These are phyloP conservation scores for Quercus phellos DNA, from an alignment of 331 rosid species.

Conservation along the genomic window DNA sequence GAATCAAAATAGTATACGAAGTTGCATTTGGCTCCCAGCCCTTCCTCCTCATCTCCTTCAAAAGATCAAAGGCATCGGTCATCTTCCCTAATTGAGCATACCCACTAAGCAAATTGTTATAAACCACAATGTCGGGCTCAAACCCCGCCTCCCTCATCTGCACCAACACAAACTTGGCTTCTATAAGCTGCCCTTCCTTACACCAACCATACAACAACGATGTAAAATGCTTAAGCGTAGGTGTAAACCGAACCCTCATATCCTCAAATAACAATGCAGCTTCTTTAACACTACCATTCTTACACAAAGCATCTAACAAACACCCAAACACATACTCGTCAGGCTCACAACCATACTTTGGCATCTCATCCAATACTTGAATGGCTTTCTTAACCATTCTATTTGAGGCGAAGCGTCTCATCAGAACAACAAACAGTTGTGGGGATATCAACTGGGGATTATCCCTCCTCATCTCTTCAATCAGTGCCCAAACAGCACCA, in stretches of 20 bases:
- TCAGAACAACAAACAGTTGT: conserved; percentile 58
- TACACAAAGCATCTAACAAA: conserved; percentile 79
- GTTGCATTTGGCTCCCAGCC: conserved; percentile 61
- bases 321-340: conserved; percentile 85
- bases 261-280: conserved; percentile 80
- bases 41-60: conserved; percentile 66
- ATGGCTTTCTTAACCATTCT: conserved; percentile 84
- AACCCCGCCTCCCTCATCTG: conserved; percentile 73
- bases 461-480: conserved; percentile 75
- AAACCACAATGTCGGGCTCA: conserved; percentile 75
- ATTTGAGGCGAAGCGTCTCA: conserved; percentile 75
- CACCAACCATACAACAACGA: conserved; percentile 93
- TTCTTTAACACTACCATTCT: conserved; percentile 70
- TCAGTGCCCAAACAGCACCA: conserved; percentile 77
- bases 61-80: conserved; percentile 72
- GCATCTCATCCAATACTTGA: conserved; percentile 79
- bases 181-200: conserved; percentile 71
- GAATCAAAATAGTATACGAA: conserved; percentile 71
- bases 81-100: conserved; percentile 67
- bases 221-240: conserved; percentile 63
- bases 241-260: conserved; percentile 52
- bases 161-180: conserved; percentile 64
- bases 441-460: conserved; percentile 52
- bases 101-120: conserved; percentile 63
- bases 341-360: conserved; percentile 68